Evolutionary conservation across 345 rosid species (phyloP).

Genomic region (Luvunga scandens): DNA sequence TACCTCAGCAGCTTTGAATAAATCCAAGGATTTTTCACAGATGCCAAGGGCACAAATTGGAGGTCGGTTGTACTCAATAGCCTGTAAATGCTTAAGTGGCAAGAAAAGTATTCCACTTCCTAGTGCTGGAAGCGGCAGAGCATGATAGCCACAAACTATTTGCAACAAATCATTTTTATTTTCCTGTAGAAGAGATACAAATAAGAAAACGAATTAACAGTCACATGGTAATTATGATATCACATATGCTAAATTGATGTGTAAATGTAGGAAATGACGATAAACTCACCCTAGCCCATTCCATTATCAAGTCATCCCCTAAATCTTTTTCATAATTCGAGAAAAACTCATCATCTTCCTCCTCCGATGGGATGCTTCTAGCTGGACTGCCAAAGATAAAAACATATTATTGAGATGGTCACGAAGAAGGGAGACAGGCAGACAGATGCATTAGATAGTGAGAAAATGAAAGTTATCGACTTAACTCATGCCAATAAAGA

Average conservation of each 20-base stretch:
- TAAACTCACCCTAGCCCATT: slow-evolving; percentile 88
- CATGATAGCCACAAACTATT: slow-evolving; percentile 84
- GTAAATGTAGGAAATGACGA: slow-evolving; percentile 12
- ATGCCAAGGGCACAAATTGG: slow-evolving; percentile 56
- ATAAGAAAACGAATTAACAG: background rate
- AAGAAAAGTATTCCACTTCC: slow-evolving; percentile 71
- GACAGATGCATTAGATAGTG: background rate
- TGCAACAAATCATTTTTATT: slow-evolving; percentile 75
- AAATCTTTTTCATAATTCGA: slow-evolving; percentile 50
- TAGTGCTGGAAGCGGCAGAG: slow-evolving; percentile 58
- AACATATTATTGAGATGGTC: slow-evolving; percentile 36
- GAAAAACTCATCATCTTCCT: slow-evolving; percentile 62
- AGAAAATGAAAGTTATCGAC: background rate
- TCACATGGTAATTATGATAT: slow-evolving; percentile 17
- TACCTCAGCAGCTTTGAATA: slow-evolving; percentile 72
- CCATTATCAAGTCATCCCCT: slow-evolving; percentile 69
- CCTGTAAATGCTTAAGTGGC: slow-evolving; percentile 91
- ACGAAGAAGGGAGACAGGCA: background rate
- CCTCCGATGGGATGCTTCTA: slow-evolving; percentile 71
- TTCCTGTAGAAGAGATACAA: slow-evolving; percentile 48
- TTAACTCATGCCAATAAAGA: background rate
- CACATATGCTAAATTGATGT: slow-evolving; percentile 1
- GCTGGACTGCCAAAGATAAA: slow-evolving; percentile 88
- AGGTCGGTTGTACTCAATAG: slow-evolving; percentile 71
- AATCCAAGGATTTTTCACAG: slow-evolving; percentile 38